phyloP scores from a whole-genome alignment of 2,329 filamentous ascomycete species.

The Epichloe glyceriae region DNA sequence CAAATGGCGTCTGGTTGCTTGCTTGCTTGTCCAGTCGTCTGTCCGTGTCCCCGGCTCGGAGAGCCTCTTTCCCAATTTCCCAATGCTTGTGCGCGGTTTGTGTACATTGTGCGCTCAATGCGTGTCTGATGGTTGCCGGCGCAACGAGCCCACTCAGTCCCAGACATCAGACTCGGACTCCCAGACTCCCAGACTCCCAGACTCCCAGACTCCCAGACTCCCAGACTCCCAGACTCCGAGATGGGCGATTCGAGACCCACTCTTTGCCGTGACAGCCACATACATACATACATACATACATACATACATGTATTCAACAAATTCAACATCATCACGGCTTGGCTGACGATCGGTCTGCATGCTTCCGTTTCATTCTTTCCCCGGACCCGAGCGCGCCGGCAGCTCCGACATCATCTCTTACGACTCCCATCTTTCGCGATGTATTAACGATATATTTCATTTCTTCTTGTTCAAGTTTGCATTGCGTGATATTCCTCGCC shows the following conservation, averaged over 20 bases:
- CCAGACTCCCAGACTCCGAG: not conserved
- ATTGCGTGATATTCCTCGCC: not conserved
- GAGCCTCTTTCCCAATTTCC: conserved; percentile 4
- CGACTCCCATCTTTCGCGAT: not conserved
- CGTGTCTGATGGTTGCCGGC: conserved; percentile 15
- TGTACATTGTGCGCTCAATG: conserved; percentile 17
- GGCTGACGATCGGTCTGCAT: not conserved
- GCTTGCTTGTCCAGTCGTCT: not conserved
- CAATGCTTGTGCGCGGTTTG: conserved; percentile 13
- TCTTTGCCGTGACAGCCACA: not conserved
- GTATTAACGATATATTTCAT: not conserved
- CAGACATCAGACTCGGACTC: too few species aligned
- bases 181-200: not conserved
- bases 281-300: too few species aligned
- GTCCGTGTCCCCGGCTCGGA: not conserved
- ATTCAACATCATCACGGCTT: too few species aligned
- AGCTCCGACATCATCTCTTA: not conserved
- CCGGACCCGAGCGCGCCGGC: not conserved
- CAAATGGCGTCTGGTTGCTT: not conserved
- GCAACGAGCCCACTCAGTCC: conserved; percentile 4
- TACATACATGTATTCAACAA: too few species aligned
- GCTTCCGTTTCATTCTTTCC: not conserved
- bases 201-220: not conserved
- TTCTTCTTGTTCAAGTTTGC: not conserved
- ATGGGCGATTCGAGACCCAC: not conserved